These are phyloP conservation scores for Plasmopara viticola DNA, from an alignment of 352 stramenopile species.

Conservation along the genomic window DNA sequence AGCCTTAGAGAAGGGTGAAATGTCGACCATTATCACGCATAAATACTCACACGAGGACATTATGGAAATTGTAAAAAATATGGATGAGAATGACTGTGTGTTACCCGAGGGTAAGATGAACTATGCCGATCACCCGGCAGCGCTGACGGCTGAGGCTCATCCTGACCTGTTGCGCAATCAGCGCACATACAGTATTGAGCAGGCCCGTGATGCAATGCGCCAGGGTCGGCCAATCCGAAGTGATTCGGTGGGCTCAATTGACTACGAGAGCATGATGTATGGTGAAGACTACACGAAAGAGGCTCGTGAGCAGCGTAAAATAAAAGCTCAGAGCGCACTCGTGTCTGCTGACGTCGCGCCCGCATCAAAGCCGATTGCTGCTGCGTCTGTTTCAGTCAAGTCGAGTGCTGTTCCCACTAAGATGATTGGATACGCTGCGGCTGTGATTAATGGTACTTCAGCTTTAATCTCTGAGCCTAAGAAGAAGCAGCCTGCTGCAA, in stretches of 20 bases:
- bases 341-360: slow-evolving; percentile 5
- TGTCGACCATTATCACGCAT: slow-evolving; percentile 45
- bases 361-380: slow-evolving; percentile 11
- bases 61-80: slow-evolving; percentile 88
- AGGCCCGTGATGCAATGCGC: slow-evolving; percentile 84
- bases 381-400: slow-evolving; percentile 13
- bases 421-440: slow-evolving; percentile 62
- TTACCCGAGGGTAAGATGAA: slow-evolving; percentile 72
- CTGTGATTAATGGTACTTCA: slow-evolving; percentile 71
- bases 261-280: slow-evolving; percentile 89
- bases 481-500: slow-evolving; percentile 40
- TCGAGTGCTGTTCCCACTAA: slow-evolving; percentile 24
- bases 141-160: slow-evolving; percentile 72
- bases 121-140: slow-evolving; percentile 69
- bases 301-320: slow-evolving; percentile 63
- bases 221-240: slow-evolving; percentile 83
- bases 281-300: slow-evolving; percentile 87
- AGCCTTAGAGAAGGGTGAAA: slow-evolving; percentile 27
- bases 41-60: slow-evolving; percentile 88
- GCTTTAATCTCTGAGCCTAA: slow-evolving; percentile 38
- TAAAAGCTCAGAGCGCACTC: slow-evolving; percentile 15
- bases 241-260: slow-evolving; percentile 82
- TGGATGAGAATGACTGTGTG: slow-evolving; percentile 84
- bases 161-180: slow-evolving; percentile 86
- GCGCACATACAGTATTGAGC: slow-evolving; percentile 90